A percentile compares a stretch with the other conserved stretches of the same genome.
Evolutionary conservation across 2,329 filamentous ascomycete genomes (phyloP).

Genomic region (Immersiporthe knoxdaviesiana): DNA sequence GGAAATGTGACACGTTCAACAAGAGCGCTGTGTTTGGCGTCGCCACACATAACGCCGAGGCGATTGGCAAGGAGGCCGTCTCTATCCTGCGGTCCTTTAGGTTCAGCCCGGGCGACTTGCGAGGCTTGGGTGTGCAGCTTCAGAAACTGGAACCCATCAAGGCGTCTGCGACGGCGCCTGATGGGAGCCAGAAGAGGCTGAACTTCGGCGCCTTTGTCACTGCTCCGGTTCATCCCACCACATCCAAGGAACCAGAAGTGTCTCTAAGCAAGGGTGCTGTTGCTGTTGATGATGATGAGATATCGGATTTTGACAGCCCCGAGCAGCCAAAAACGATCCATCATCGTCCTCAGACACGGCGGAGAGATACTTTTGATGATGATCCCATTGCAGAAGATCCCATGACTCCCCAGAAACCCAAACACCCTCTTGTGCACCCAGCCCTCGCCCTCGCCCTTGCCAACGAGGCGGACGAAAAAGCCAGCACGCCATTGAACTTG

Average conservation of each 20-base stretch:
- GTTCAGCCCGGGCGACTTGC: conserved; percentile 88
- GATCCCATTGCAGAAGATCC: conserved; percentile 62
- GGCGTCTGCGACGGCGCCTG: conserved; percentile 50
- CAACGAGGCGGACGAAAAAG: conserved; percentile 54
- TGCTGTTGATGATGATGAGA: too few relatives aligned
- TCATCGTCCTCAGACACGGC: conserved; percentile 31
- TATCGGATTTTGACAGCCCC: conserved; percentile 52
- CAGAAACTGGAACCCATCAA: conserved; percentile 87
- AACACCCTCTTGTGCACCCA: conserved; percentile 49
- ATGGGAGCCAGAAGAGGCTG: conserved; percentile 79
- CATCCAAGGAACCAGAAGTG: conserved; percentile 41
- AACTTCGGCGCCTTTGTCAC: conserved; percentile 64
- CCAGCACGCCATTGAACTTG: conserved; percentile 74
- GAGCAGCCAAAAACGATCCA: conserved; percentile 39
- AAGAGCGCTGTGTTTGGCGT: conserved; percentile 84
- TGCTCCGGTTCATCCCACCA: conserved; percentile 41
- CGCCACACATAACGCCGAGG: conserved; percentile 73
- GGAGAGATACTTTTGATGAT: conserved; percentile 37
- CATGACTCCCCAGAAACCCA: conserved; percentile 56
- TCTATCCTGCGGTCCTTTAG: conserved; percentile 79
- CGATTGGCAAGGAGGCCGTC: conserved; percentile 81
- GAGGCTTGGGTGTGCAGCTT: conserved; percentile 90
- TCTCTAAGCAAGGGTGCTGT: conserved; percentile 32
- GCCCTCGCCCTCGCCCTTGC: conserved; percentile 56
- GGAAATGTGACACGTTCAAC: conserved; percentile 92